Conservation (phyloP, 2,329 filamentous ascomycete species). For the Penicillium digitatum region DNA sequence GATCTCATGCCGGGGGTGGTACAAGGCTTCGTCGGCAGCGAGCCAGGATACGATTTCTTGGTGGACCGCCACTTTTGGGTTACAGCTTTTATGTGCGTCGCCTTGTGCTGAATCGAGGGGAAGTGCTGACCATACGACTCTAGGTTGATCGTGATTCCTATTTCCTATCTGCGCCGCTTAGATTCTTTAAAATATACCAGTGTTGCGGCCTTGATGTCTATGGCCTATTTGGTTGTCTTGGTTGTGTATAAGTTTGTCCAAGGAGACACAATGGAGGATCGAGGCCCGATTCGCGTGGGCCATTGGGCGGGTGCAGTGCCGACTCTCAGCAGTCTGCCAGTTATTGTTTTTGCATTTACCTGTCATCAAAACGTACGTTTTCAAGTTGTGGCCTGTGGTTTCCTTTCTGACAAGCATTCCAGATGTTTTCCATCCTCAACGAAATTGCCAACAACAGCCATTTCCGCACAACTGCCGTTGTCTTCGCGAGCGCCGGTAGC, state of each 20-base stretch:
- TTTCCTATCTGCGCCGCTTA: constrained; percentile 84
- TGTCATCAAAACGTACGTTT: constrained; percentile 87
- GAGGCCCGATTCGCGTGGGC: constrained; percentile 71
- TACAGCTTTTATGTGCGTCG: constrained; percentile 78
- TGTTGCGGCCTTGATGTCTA: constrained; percentile 82
- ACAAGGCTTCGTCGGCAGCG: constrained; percentile 66
- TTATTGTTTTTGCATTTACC: constrained; percentile 98
- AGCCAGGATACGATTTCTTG: constrained; percentile 66
- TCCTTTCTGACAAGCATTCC: constrained; percentile 15
- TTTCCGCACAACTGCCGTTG: constrained; percentile 70
- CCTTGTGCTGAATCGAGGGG: not conserved
- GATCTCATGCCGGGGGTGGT: constrained; percentile 97
- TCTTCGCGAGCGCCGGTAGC: constrained; percentile 78
- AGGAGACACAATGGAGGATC: constrained; percentile 69
- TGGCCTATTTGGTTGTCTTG: constrained; percentile 87
- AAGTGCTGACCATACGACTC: not conserved
- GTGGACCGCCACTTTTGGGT: constrained; percentile 96
- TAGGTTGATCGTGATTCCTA: constrained; percentile 84
- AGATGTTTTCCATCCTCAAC: constrained; percentile 99
- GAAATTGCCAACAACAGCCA: constrained; percentile 85
- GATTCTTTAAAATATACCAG: constrained; percentile 98
- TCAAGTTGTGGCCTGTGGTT: not conserved
- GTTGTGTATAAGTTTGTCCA: constrained; percentile 87
- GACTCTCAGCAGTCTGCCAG: constrained; percentile 79
- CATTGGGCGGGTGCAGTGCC: constrained; percentile 74